Conservation (phyloP, 441 rosid species). For the Euphorbia corollata region DNA sequence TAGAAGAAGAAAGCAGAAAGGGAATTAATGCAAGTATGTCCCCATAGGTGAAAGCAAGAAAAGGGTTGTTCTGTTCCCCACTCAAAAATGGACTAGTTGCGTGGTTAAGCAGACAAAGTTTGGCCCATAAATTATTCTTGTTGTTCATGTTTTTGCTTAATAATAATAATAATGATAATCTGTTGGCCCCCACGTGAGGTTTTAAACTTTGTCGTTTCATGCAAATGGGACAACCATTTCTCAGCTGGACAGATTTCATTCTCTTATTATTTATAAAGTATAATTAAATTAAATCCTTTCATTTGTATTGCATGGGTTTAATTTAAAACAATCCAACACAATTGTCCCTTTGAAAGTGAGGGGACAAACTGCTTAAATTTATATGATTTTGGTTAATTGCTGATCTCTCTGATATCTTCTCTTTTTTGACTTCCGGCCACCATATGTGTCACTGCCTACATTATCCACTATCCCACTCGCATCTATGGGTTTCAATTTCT, state of each 20-base stretch:
- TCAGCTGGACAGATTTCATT: conserved; percentile 13
- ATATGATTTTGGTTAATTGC: neutral
- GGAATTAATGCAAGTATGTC: conserved; percentile 18
- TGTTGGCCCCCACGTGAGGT: conserved; percentile 23
- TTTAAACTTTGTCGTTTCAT: conserved; percentile 11
- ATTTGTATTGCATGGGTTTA: neutral
- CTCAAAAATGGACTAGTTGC: conserved; percentile 13
- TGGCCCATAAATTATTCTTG: conserved; percentile 36
- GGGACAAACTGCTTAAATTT: neutral
- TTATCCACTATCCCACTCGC: too few relatives aligned
- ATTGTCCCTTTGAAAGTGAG: neutral
- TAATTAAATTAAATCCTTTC: too few relatives aligned
- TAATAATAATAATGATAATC: too few relatives aligned
- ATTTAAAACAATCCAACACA: neutral
- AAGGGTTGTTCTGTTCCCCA: conserved; percentile 21
- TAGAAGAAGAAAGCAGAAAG: too few relatives aligned
- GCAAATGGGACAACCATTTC: conserved; percentile 18
- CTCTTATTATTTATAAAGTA: neutral
- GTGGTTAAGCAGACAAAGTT: conserved; percentile 22
- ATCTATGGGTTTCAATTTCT: too few relatives aligned
- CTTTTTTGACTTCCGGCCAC: neutral
- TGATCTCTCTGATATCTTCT: neutral
- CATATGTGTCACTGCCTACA: neutral
- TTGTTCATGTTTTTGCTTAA: conserved; percentile 21
- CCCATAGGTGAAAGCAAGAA: conserved; percentile 26